Base-by-base conservation (phyloP, 306 rosid genomes). In the Sesbania bispinosa region DNA sequence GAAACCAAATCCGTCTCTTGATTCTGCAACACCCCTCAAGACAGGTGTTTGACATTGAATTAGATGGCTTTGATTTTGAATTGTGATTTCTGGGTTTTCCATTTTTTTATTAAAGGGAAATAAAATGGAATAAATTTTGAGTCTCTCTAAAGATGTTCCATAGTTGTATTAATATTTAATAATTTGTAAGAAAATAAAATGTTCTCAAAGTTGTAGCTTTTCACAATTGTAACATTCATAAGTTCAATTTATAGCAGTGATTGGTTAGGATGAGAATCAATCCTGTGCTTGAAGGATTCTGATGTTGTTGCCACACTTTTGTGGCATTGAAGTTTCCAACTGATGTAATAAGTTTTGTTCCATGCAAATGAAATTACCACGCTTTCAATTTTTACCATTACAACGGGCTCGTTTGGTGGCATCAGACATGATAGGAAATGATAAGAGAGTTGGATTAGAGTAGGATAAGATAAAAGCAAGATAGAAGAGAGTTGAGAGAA, bases 1-100 rank as follows among this genome's bases (percentile, higher is more conserved):
- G 81, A 88, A 90, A 55, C 84, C 86, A 51, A 89, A 33, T 39
- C 23, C 77, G 30, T 81, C 89, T 33, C 67, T 45, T 29, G 82
- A 80, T 46, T 77, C 86, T 47, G 41, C 79, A 33, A 29, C 81
- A 11, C 35, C 47, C 1, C 67, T 58, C 58, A 45, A 72, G 42
- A 38, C 80, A 43, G 48, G 70, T 45, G 60, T 59, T 38, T 69
- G 36, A 55, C 26, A 45, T 33, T 23, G 16, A 63, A 42, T 7
- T 47, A 36, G 52, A 47, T 58, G 71, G 9, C 16, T 57, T 60
- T 69, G 5, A 38, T 43, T 62, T n/a, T 38, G n/a, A n/a, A n/a
- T 60, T 24, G 36, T n/a, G 53, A 33, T 21, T 47, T 8, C 18
- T 27, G 48, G 35, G 41, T 39, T 27, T 43, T 26, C 14, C n/a